Evolutionary conservation across 768 basidiomycete species (phyloP).

Genomic region (Pisolithus microcarpus): DNA sequence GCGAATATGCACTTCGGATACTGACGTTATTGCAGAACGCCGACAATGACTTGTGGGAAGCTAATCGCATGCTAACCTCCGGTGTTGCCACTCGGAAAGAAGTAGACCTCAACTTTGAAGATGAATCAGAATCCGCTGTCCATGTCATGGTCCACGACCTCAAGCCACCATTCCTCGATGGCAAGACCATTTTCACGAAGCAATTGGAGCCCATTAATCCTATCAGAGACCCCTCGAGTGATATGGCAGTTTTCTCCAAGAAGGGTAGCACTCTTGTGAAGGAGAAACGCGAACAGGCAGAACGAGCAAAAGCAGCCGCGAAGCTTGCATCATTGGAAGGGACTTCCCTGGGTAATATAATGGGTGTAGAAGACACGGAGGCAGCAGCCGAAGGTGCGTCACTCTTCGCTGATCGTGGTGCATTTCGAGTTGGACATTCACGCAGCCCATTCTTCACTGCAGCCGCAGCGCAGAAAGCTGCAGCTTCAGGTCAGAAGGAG

Average conservation of each 20-base stretch:
- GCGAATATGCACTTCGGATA: conserved; percentile 5
- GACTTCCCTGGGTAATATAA: conserved; percentile 91
- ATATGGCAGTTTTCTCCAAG: conserved; percentile 93
- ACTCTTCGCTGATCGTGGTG: conserved; percentile 9
- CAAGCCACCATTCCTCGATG: conserved; percentile 97
- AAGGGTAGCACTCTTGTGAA: conserved; percentile 94
- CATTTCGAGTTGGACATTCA: conserved; percentile 72
- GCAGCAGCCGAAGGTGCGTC: conserved; percentile 84
- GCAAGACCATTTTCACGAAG: conserved; percentile 90
- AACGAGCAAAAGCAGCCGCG: conserved; percentile 92
- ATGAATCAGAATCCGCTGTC: conserved; percentile 92
- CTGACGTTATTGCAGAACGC: conserved; percentile 58
- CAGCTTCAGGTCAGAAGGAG: conserved; percentile 47
- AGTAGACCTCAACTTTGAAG: conserved; percentile 92
- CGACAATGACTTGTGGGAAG: conserved; percentile 98
- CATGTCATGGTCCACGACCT: conserved; percentile 97
- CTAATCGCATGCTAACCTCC: conserved; percentile 94
- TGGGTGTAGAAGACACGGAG: conserved; percentile 94
- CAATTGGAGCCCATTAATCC: conserved; percentile 98
- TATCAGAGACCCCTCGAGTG: conserved; percentile 85
- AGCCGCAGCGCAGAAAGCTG: conserved; percentile 49
- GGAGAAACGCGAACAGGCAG: conserved; percentile 94
- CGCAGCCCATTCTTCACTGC: conserved; percentile 44
- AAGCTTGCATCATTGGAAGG: conserved; percentile 90
- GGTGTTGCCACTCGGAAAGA: conserved; percentile 84